Evolutionary conservation across 805 yeast genomes (phyloP).

Genomic region (Sugiyamaella floridensis): DNA sequence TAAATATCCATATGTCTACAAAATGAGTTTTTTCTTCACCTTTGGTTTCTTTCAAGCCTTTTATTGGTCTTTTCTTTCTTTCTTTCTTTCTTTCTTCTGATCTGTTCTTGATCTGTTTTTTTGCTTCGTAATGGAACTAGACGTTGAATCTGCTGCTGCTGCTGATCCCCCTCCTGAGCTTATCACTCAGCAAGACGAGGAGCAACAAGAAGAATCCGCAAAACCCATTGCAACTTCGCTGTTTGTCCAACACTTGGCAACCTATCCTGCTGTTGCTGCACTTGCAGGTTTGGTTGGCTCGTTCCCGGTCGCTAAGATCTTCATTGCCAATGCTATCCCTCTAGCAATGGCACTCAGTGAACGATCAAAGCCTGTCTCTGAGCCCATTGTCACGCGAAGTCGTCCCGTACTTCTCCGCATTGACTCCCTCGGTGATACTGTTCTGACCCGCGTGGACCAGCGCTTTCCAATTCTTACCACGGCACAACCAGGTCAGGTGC

Average conservation of each 20-base stretch:
- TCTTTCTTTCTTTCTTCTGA: no score
- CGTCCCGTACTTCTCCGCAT: slow-evolving; percentile 41
- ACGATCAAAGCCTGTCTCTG: slow-evolving; percentile 25
- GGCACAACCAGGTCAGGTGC: slow-evolving; percentile 46
- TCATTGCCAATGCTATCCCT: slow-evolving; percentile 57
- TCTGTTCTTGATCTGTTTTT: no score
- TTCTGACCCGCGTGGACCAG: slow-evolving; percentile 52
- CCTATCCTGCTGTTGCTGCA: slow-evolving; percentile 52
- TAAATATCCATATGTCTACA: no score
- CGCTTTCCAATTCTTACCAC: slow-evolving; percentile 55
- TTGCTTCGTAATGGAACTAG: no score
- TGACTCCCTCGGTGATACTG: slow-evolving; percentile 49
- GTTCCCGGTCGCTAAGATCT: slow-evolving; percentile 49
- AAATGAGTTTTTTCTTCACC: no score
- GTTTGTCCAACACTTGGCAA: slow-evolving; percentile 45
- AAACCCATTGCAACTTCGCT: not conserved
- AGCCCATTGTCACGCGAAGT: slow-evolving; percentile 33
- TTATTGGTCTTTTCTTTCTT: no score
- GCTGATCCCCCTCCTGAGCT: not conserved
- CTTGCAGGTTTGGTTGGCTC: slow-evolving; percentile 52
- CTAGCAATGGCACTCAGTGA: slow-evolving; percentile 39
- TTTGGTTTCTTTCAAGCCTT: no score
- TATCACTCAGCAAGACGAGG: not conserved
- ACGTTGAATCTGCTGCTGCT: not conserved
- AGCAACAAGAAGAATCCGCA: not conserved